phyloP scores from a whole-genome alignment of 176 grass and related monocot genomes.

The sorghum (Sorghum bicolor) region DNA sequence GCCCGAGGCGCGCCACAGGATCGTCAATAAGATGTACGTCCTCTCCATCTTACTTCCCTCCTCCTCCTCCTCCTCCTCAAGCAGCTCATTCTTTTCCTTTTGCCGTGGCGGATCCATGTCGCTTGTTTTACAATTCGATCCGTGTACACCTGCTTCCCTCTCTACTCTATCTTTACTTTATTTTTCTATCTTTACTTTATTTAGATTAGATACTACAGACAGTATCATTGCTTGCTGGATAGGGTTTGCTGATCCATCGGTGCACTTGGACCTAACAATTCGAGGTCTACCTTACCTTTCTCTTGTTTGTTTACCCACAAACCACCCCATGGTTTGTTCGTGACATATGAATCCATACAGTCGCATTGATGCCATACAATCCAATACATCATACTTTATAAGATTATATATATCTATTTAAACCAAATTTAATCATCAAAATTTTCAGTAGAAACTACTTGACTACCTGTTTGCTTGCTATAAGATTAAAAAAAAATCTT shows the following conservation, averaged over 20 bases:
- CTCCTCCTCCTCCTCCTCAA: background rate
- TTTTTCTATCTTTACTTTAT: background rate
- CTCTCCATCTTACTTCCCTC: background rate
- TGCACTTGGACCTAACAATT: background rate
- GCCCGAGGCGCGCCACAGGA: constrained; percentile 63
- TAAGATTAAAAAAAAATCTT: background rate
- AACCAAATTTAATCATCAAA: background rate
- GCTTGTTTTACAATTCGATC: background rate
- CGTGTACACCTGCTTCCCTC: background rate
- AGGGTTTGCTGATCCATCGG: background rate
- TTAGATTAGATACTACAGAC: background rate
- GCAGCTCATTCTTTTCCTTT: background rate
- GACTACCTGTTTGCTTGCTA: background rate
- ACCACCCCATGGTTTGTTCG: background rate
- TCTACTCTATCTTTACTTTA: background rate
- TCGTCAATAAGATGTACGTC: constrained; percentile 80
- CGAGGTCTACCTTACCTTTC: background rate
- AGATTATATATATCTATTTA: background rate
- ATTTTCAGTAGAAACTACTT: background rate
- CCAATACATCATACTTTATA: background rate
- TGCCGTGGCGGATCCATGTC: background rate
- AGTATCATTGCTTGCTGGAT: background rate
- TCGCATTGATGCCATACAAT: background rate
- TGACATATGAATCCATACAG: background rate
- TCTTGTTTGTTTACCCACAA: background rate